Conservation (phyloP, 2,329 filamentous ascomycete genomes). For the Myriosclerotinia scirpicola region DNA sequence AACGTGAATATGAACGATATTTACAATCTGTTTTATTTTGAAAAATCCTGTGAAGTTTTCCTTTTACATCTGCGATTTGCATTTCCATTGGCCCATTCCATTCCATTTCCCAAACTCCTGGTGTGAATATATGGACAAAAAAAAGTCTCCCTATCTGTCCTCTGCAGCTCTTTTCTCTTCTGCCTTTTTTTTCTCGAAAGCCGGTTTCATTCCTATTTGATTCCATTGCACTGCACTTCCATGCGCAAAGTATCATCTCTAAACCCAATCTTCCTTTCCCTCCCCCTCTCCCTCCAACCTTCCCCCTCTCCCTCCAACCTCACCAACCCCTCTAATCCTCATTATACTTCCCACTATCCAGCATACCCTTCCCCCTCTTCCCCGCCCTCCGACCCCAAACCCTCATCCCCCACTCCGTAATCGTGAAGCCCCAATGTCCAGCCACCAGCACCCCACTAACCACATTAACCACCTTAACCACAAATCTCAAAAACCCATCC, state of each 20-base stretch:
- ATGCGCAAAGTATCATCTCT: neutral
- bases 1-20: neutral
- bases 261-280: neutral
- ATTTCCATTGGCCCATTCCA: neutral
- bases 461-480: constrained; percentile 86
- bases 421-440: constrained; percentile 87
- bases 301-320: too few species aligned
- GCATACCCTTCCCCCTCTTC: constrained; percentile 41
- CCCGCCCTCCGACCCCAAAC: constrained; percentile 48
- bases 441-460: constrained; percentile 88
- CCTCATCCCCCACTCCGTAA: constrained; percentile 71
- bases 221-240: neutral
- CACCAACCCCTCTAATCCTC: constrained; percentile 22
- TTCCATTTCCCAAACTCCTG: neutral
- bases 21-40: neutral
- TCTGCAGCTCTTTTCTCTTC: neutral
- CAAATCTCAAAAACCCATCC: constrained; percentile 69
- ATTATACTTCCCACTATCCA: constrained; percentile 39
- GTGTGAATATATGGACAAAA: neutral
- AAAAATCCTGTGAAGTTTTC: too few species aligned
- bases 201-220: neutral
- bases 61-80: too few species aligned
- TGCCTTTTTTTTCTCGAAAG: neutral
- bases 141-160: neutral
- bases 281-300: too few species aligned